These are phyloP conservation scores for Colletotrichum eleusines DNA, from an alignment of 2,329 filamentous ascomycete genomes.

Conservation along the genomic window DNA sequence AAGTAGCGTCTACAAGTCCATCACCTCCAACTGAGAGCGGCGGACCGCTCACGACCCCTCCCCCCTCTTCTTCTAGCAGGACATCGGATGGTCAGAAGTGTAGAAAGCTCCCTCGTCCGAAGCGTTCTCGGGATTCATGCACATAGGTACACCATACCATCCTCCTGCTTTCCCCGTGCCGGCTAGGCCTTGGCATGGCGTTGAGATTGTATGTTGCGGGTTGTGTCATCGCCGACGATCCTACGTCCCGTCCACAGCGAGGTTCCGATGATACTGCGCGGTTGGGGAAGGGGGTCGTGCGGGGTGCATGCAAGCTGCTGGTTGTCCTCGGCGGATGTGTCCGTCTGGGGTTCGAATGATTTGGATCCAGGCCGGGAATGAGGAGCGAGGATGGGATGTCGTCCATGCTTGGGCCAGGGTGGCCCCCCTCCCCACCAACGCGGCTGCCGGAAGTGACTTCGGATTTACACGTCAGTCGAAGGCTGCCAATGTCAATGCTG, in stretches of 20 bases:
- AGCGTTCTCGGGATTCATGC: conserved; percentile 25
- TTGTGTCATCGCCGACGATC: neutral
- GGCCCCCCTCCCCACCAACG: neutral
- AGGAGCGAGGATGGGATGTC: neutral
- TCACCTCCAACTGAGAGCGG: neutral
- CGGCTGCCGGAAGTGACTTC: neutral
- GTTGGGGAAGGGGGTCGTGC: neutral
- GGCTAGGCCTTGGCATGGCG: neutral
- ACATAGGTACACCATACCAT: neutral
- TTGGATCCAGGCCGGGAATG: neutral
- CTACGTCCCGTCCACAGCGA: neutral
- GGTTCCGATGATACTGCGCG: neutral
- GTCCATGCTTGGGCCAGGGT: neutral
- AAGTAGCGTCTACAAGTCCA: conserved; percentile 1
- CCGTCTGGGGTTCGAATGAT: neutral
- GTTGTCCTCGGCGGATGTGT: conserved; percentile 1
- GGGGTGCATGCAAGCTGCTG: neutral
- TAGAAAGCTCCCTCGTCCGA: conserved; percentile 3
- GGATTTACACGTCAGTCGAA: neutral
- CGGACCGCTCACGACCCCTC: neutral
- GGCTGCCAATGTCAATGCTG: neutral
- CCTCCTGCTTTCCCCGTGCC: neutral
- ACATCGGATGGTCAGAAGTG: conserved; percentile 6
- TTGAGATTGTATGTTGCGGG: neutral
- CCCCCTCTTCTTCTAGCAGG: neutral